Evolutionary conservation across 2,329 filamentous ascomycete species (phyloP).

Genomic region (Decorospora gaudefroyi): DNA sequence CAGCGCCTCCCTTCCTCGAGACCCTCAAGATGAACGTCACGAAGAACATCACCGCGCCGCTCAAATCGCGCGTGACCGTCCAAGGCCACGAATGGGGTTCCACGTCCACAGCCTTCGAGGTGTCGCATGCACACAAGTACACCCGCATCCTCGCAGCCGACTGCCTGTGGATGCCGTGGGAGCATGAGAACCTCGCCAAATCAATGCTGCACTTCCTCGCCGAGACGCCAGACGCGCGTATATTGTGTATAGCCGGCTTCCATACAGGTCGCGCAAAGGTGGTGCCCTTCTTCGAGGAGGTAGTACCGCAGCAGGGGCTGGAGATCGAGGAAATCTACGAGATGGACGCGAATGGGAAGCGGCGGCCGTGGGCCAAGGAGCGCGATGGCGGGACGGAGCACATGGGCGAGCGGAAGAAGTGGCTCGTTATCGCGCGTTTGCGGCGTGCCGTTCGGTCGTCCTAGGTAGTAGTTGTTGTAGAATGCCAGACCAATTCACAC

Average conservation of each 20-base stretch:
- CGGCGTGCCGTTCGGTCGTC: slow-evolving; percentile 20
- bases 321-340: slow-evolving; percentile 70
- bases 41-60: slow-evolving; percentile 54
- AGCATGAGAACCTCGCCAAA: slow-evolving; percentile 67
- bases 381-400: slow-evolving; percentile 66
- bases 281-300: slow-evolving; percentile 66
- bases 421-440: slow-evolving; percentile 64
- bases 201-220: slow-evolving; percentile 68
- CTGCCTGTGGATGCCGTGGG: slow-evolving; percentile 74
- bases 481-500: slow-evolving; percentile 25
- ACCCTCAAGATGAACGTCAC: slow-evolving; percentile 63
- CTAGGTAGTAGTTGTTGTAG: neutral
- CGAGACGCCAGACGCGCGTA: slow-evolving; percentile 52
- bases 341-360: slow-evolving; percentile 66
- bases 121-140: slow-evolving; percentile 52
- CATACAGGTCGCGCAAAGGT: slow-evolving; percentile 71
- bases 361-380: slow-evolving; percentile 62
- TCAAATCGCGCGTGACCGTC: slow-evolving; percentile 51
- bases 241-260: slow-evolving; percentile 71
- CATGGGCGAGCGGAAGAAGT: slow-evolving; percentile 66
- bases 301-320: slow-evolving; percentile 55
- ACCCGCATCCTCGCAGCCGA: slow-evolving; percentile 71
- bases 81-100: slow-evolving; percentile 69
- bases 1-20: slow-evolving; percentile 62
- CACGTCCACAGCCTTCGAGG: slow-evolving; percentile 50